Percentiles rank a stretch among this genome's conserved stretches.
phyloP scores from a whole-genome alignment of 805 yeast species.

The Debaryomyces prosopidis region DNA sequence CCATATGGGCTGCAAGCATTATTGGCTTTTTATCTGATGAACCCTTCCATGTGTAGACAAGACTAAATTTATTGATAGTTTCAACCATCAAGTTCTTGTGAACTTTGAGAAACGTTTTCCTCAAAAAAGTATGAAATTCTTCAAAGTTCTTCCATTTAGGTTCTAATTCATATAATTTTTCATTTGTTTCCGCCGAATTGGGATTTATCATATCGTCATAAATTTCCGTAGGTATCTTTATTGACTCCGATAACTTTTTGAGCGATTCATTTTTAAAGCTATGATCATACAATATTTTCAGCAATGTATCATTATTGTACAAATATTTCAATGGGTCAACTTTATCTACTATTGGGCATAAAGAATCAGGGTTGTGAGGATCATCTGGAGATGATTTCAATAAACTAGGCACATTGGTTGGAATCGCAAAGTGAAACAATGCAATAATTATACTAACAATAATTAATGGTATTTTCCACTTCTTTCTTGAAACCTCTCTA shows the following conservation, averaged over 20 bases:
- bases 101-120: constrained; percentile 32
- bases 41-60: constrained; percentile 42
- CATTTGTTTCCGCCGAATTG: constrained; percentile 17
- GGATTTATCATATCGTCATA: constrained; percentile 34
- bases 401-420: too few species aligned
- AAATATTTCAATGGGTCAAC: constrained; percentile 25
- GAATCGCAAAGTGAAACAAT: neutral
- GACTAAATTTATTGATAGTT: constrained; percentile 35
- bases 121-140: constrained; percentile 30
- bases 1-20: constrained; percentile 40
- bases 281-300: constrained; percentile 26
- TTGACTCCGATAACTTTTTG: constrained; percentile 25
- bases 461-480: too few species aligned
- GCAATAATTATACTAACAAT: neutral
- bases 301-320: constrained; percentile 19
- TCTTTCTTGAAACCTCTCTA: too few species aligned
- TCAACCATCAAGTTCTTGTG: constrained; percentile 32
- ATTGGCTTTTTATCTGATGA: constrained; percentile 31
- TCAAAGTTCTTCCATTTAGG: constrained; percentile 25
- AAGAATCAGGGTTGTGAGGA: constrained; percentile 26
- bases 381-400: neutral
- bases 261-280: constrained; percentile 22
- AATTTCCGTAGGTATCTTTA: constrained; percentile 32
- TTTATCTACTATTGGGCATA: constrained; percentile 37
- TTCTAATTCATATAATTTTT: constrained; percentile 27